Percentiles rank a stretch among this genome's conserved stretches.
Evolutionary conservation across 2,329 filamentous ascomycete genomes (phyloP).

Genomic region (Cordyceps fumosorosea): DNA sequence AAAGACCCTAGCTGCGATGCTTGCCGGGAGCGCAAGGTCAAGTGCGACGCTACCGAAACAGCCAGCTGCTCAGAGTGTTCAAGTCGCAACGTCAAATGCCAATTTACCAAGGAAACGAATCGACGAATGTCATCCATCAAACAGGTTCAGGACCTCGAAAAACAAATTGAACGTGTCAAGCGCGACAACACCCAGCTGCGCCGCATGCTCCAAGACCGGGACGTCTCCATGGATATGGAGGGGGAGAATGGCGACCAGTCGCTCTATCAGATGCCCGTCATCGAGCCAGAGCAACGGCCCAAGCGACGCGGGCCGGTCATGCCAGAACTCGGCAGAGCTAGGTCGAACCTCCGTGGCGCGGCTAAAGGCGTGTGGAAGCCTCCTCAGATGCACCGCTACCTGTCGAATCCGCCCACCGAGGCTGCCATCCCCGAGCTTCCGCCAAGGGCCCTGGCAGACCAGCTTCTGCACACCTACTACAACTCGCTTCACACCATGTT

Average conservation of each 20-base stretch:
- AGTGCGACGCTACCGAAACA: constrained; percentile 94
- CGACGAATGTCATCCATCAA: constrained; percentile 98
- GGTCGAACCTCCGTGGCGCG: constrained; percentile 64
- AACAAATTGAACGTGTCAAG: constrained; percentile 73
- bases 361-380: constrained; percentile 75
- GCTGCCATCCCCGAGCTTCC: constrained; percentile 60
- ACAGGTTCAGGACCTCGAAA: constrained; percentile 95
- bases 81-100: constrained; percentile 92
- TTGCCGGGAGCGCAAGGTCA: constrained; percentile 77
- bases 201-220: constrained; percentile 51
- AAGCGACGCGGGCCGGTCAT: constrained; percentile 54
- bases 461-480: constrained; percentile 69
- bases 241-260: constrained; percentile 42
- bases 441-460: constrained; percentile 61
- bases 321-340: constrained; percentile 64
- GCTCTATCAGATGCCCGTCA: constrained; percentile 53
- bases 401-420: constrained; percentile 42
- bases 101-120: constrained; percentile 99
- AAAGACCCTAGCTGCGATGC: constrained; percentile 98
- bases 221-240: constrained; percentile 45
- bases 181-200: constrained; percentile 72
- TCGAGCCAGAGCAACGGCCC: constrained; percentile 59
- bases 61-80: constrained; percentile 96
- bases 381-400: constrained; percentile 59
- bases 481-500: constrained; percentile 70